Percentiles rank a stretch among this genome's conserved stretches.
Evolutionary conservation across 1,284 basidiomycete species (phyloP).

Genomic region (Austropuccinia psidii): DNA sequence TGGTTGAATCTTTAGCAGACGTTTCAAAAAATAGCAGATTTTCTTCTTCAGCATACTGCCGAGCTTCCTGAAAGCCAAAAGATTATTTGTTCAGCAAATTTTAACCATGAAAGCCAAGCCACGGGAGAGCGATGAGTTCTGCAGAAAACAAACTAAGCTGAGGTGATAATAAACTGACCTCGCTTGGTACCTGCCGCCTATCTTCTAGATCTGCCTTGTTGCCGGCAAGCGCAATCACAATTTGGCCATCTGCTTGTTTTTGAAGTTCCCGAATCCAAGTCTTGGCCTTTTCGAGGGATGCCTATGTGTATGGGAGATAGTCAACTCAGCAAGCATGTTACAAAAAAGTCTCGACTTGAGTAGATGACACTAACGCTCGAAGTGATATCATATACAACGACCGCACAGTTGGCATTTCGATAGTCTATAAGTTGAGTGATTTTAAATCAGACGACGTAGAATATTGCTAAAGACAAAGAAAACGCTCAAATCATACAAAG

Average conservation of each 20-base stretch:
- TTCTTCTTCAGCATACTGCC: constrained; percentile 90
- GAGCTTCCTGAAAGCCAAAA: constrained; percentile 57
- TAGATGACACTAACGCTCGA: background rate
- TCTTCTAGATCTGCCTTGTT: constrained; percentile 85
- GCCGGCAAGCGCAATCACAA: constrained; percentile 88
- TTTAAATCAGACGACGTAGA: background rate
- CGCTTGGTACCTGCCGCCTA: constrained; percentile 62
- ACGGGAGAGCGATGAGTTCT: background rate
- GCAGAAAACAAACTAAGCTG: background rate
- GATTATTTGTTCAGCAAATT: background rate
- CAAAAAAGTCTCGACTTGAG: background rate
- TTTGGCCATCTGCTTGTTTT: constrained; percentile 92
- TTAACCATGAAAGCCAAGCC: background rate
- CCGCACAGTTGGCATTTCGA: constrained; percentile 76
- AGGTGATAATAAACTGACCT: constrained; percentile 11
- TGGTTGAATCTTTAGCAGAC: constrained; percentile 85
- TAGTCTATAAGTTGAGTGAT: constrained; percentile 52
- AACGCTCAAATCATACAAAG: constrained; percentile 37
- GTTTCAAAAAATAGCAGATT: constrained; percentile 93
- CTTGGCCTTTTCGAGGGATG: constrained; percentile 84
- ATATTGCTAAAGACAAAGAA: background rate
- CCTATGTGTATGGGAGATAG: constrained; percentile 42
- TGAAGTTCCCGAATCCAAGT: constrained; percentile 95
- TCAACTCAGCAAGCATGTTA: background rate
- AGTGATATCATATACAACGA: constrained; percentile 59